Evolutionary conservation across 1,284 basidiomycete species (phyloP).

Genomic region (Athelia psychrophila): DNA sequence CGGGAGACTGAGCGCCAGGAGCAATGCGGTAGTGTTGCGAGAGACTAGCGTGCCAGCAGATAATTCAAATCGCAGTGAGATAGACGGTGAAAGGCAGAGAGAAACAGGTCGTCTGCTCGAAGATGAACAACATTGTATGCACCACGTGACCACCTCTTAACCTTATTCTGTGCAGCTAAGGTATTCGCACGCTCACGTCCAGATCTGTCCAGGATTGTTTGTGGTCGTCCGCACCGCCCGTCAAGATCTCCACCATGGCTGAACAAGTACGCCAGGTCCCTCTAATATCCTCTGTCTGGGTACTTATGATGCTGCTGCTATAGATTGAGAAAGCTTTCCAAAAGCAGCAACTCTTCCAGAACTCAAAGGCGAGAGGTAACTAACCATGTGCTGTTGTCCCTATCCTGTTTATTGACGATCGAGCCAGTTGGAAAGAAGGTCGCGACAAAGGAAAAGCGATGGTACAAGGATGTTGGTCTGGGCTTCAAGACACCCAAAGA

Average conservation of each 20-base stretch:
- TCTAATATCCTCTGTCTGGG: not conserved
- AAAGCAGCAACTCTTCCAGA: constrained; percentile 98
- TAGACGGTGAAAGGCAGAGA: too few relatives aligned
- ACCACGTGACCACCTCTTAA: too few relatives aligned
- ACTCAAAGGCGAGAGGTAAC: constrained; percentile 91
- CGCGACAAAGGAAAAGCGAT: constrained; percentile 92
- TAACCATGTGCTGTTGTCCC: constrained; percentile 16
- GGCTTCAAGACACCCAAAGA: constrained; percentile 97
- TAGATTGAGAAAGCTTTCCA: constrained; percentile 94
- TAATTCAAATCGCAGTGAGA: too few relatives aligned
- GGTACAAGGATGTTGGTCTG: constrained; percentile 99
- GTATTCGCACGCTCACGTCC: too few relatives aligned
- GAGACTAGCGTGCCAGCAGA: too few relatives aligned
- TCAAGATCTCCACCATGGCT: constrained; percentile 53
- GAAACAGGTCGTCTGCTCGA: too few relatives aligned
- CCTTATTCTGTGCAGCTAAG: too few relatives aligned
- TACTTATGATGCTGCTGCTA: not conserved
- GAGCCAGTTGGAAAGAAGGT: constrained; percentile 80
- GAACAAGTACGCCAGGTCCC: constrained; percentile 50
- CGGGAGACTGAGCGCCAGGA: too few relatives aligned
- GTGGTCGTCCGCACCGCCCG: too few relatives aligned
- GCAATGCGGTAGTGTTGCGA: too few relatives aligned
- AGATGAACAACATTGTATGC: too few relatives aligned
- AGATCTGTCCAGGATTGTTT: too few relatives aligned
- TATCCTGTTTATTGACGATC: not conserved